phyloP scores from a whole-genome alignment of 441 rosid genomes.

The Erodium trifolium region DNA sequence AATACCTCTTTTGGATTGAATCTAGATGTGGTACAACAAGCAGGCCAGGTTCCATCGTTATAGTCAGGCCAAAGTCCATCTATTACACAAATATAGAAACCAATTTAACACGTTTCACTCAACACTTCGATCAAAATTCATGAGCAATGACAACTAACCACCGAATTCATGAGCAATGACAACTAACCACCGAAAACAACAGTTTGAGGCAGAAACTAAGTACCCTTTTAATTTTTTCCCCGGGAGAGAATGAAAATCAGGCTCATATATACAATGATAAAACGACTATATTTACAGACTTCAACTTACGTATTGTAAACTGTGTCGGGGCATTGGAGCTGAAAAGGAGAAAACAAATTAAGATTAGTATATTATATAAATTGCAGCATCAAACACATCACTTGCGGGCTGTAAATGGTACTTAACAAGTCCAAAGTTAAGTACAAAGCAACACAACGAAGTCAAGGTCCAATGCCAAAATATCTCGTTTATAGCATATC shows the following conservation, averaged over 20 bases:
- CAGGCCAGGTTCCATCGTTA: slow-evolving; percentile 86
- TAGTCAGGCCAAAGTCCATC: slow-evolving; percentile 96
- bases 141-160: no score
- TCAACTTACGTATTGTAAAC: slow-evolving; percentile 85
- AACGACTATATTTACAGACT: slow-evolving; percentile 1
- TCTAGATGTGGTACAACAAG: slow-evolving; percentile 52
- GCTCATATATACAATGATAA: background rate
- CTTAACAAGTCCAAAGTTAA: background rate
- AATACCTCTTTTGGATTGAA: slow-evolving; percentile 67
- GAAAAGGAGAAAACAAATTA: slow-evolving; percentile 19
- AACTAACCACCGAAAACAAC: no score
- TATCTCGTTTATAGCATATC: background rate
- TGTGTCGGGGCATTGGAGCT: slow-evolving; percentile 60
- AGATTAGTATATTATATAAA: background rate
- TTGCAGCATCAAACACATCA: background rate
- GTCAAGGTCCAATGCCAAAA: background rate
- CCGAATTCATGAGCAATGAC: no score
- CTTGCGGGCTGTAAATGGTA: background rate
- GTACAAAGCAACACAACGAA: background rate
- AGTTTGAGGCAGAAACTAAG: background rate
- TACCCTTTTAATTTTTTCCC: no score
- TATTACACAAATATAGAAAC: slow-evolving; percentile 21
- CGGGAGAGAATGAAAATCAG: no score
- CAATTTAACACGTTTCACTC: slow-evolving; percentile 15
- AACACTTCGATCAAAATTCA: no score